Evolutionary conservation across 2,329 filamentous ascomycete genomes (phyloP).

Genomic region (Samsoniella hepiali): DNA sequence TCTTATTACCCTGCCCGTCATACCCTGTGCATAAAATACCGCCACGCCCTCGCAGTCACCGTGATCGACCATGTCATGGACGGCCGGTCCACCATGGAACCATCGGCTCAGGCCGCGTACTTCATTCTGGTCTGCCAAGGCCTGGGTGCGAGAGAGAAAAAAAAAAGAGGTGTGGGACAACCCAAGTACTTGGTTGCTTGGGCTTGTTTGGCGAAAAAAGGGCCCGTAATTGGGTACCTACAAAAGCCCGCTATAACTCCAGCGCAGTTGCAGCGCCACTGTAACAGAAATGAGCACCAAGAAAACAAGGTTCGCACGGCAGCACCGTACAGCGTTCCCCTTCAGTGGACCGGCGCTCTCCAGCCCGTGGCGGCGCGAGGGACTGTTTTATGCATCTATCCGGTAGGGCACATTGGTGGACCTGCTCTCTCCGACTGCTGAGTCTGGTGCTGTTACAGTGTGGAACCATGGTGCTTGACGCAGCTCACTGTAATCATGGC

Average conservation of each 20-base stretch:
- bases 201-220: no score
- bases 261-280: neutral
- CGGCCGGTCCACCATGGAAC: neutral
- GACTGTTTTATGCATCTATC: neutral
- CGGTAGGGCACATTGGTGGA: neutral
- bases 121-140: neutral
- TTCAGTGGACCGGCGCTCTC: neutral
- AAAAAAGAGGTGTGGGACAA: no score
- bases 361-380: neutral
- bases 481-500: no score
- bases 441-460: no score
- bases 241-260: neutral
- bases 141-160: no score
- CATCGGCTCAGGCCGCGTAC: constrained; percentile 7
- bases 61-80: neutral
- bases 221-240: neutral
- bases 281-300: neutral
- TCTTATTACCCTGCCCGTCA: no score
- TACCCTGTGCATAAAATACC: no score
- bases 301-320: constrained; percentile 2
- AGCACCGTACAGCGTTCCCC: neutral
- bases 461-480: no score
- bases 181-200: neutral
- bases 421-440: neutral
- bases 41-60: neutral